A percentile compares a stretch with the other conserved stretches of the same genome.
Evolutionary conservation across 371 early-diverging fungal species (phyloP).

Genomic region (Rhizomucor pusillus): DNA sequence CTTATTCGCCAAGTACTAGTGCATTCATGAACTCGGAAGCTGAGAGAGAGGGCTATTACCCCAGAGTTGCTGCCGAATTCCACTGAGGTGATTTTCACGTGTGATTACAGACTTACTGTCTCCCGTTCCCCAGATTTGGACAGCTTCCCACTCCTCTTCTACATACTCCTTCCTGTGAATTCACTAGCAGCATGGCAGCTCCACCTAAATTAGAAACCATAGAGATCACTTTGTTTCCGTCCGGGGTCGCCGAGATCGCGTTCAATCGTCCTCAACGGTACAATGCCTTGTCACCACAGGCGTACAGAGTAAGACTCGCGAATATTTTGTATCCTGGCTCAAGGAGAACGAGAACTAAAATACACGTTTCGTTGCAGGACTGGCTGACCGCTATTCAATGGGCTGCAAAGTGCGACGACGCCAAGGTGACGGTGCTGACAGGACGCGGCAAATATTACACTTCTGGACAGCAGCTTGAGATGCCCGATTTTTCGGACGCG

Average conservation of each 20-base stretch:
- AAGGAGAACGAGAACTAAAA: no score
- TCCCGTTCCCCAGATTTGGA: no score
- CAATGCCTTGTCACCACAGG: conserved; percentile 63
- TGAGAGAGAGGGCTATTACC: no score
- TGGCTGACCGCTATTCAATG: conserved; percentile 61
- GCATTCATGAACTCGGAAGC: no score
- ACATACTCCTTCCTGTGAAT: background rate
- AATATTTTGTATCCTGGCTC: no score
- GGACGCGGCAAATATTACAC: conserved; percentile 69
- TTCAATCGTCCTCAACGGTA: conserved; percentile 66
- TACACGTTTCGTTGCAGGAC: conserved; percentile 50
- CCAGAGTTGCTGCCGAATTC: no score
- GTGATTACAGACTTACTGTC: no score
- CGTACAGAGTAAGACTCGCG: conserved; percentile 47
- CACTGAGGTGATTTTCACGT: no score
- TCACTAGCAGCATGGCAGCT: conserved; percentile 2
- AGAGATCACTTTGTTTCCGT: conserved; percentile 44
- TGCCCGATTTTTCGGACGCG: conserved; percentile 34
- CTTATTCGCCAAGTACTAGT: no score
- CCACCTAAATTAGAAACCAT: conserved; percentile 53
- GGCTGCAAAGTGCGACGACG: conserved; percentile 48
- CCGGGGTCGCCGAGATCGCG: conserved; percentile 63
- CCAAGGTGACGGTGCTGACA: conserved; percentile 62
- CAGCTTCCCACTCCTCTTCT: no score
- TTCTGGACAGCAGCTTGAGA: conserved; percentile 61